A percentile compares a stretch with the other conserved stretches of the same genome.
Evolutionary conservation across 352 stramenopile genomes (phyloP).

Genomic region (Phytopythium aichiense): DNA sequence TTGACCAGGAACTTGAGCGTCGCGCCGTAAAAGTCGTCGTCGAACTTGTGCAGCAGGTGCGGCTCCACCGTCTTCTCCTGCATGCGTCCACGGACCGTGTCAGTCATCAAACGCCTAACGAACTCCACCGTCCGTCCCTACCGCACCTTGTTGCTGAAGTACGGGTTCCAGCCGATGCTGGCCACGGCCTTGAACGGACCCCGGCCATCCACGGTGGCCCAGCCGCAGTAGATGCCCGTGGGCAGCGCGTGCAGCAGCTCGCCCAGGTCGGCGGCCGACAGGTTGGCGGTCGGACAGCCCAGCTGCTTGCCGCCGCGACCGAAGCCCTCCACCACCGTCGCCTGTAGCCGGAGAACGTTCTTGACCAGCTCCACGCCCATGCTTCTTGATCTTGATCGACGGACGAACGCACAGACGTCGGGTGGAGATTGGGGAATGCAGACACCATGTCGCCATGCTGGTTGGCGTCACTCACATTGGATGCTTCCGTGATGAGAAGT

Average conservation of each 20-base stretch:
- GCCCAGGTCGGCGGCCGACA: slow-evolving; percentile 85
- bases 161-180: slow-evolving; percentile 96
- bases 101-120: neutral
- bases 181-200: slow-evolving; percentile 92
- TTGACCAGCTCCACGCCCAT: slow-evolving; percentile 61
- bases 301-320: slow-evolving; percentile 95
- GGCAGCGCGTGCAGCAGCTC: slow-evolving; percentile 67
- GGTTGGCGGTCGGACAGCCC: slow-evolving; percentile 94
- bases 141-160: slow-evolving; percentile 89
- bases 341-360: slow-evolving; percentile 73
- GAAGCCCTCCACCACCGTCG: slow-evolving; percentile 92
- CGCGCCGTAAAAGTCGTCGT: slow-evolving; percentile 94
- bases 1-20: slow-evolving; percentile 91
- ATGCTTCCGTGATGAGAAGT: too few relatives aligned
- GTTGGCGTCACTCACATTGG: too few relatives aligned
- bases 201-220: slow-evolving; percentile 83
- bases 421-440: too few relatives aligned
- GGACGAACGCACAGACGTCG: too few relatives aligned
- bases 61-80: slow-evolving; percentile 96
- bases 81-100: neutral
- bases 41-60: slow-evolving; percentile 93
- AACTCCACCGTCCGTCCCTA: neutral
- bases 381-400: neutral
- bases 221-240: slow-evolving; percentile 94
- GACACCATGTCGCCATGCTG: too few relatives aligned